These are phyloP conservation scores for Fraxinus pennsylvanica DNA, from an alignment of 257 asterid species.

Conservation along the genomic window DNA sequence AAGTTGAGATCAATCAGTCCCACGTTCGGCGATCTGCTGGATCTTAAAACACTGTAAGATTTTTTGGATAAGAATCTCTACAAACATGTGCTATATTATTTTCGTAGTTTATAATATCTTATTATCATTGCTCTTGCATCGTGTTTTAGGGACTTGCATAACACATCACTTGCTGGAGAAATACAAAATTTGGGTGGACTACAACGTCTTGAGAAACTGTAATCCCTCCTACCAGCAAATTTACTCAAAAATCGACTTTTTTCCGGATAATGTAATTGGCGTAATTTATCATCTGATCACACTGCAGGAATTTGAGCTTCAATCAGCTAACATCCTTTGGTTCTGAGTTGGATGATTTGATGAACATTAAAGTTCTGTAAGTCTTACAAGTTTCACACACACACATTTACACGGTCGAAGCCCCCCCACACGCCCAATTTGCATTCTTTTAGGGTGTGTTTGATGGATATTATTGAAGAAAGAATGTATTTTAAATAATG, in stretches of 20 bases:
- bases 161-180: constrained; percentile 82
- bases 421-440: not conserved
- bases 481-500: too few relatives aligned
- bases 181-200: constrained; percentile 84
- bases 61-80: not conserved
- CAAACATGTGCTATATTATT: constrained; percentile 4
- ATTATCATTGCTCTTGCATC: constrained; percentile 1
- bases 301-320: constrained; percentile 88
- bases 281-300: constrained; percentile 2
- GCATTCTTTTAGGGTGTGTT: not conserved
- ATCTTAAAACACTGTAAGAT: constrained; percentile 80
- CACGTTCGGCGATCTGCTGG: constrained; percentile 74
- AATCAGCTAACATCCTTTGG: constrained; percentile 78
- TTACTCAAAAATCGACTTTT: constrained; percentile 19
- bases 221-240: constrained; percentile 26
- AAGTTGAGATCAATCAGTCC: constrained; percentile 84
- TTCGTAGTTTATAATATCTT: constrained; percentile 9
- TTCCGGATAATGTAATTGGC: constrained; percentile 8
- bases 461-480: too few relatives aligned
- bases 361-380: constrained; percentile 85
- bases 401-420: not conserved
- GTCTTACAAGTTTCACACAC: constrained; percentile 29
- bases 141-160: constrained; percentile 76
- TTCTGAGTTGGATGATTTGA: constrained; percentile 80
- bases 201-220: constrained; percentile 84